Base-by-base conservation (phyloP, 78 protist species). In the Trichosphaerium sp. region DNA sequence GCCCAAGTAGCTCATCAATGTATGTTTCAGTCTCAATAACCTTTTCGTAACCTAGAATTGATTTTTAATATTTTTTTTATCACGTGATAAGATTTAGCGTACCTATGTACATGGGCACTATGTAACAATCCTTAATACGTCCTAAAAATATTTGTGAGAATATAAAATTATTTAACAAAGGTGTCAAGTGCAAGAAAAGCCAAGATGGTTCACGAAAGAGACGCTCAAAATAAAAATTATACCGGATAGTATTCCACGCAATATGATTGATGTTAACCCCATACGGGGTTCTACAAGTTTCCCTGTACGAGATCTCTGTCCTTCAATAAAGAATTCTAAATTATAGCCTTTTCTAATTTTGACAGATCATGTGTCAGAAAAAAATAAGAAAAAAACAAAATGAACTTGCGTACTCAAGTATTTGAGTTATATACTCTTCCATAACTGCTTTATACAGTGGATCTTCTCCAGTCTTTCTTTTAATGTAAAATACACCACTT, bases 21-120 rank as follows among this genome's bases (percentile, higher is more conserved):
- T 54, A 54, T 34, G 43, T 54, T 35, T 54, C 59, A 10, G 59
- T 54, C 59, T 54, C 59, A 10, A 54, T 54, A 35, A 54, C 59
- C 32, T 54, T 54, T 32, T 54, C 59, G 59, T 54, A 54, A 54
- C 59, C 59, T n/a, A n/a, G n/a, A n/a, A n/a, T n/a, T n/a, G n/a
- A n/a, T n/a, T n/a, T n/a, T n/a, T n/a, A n/a, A n/a, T n/a, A n/a
- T n/a, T n/a, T n/a, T n/a, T n/a, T n/a, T n/a, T n/a, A n/a, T n/a
- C n/a, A n/a, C n/a, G n/a, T n/a, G n/a, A n/a, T n/a, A n/a, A n/a
- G n/a, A n/a, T n/a, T n/a, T n/a, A n/a, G n/a, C n/a, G n/a, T n/a
- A n/a, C n/a, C n/a, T 6, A 54, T 54, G 10, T 32, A 54, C 6
- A 54, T 54, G 59, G 59, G 59, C 6, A 54, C 43, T 6, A 54